Conservation (phyloP, 169 alveolate genomes). For the Nephromyces sp. region DNA sequence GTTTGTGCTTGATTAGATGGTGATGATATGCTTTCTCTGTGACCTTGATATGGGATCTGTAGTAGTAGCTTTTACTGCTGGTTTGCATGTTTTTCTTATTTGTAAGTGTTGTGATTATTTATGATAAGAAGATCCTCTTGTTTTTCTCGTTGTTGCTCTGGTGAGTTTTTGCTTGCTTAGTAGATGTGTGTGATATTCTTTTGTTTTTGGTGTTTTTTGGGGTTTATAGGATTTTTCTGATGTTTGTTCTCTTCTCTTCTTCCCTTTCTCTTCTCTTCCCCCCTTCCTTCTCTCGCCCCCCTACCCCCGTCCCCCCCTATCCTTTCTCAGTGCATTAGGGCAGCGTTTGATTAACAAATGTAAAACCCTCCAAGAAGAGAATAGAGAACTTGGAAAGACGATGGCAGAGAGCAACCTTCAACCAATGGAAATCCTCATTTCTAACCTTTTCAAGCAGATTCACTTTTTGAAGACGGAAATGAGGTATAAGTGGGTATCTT, state of each 20-base stretch:
- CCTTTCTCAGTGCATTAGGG: slow-evolving; percentile 38
- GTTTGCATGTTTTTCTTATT: too few relatives aligned
- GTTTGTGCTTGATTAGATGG: too few relatives aligned
- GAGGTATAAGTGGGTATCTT: too few relatives aligned
- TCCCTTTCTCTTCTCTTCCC: not conserved
- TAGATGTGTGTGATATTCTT: not conserved
- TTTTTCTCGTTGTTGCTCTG: too few relatives aligned
- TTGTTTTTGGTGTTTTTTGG: not conserved
- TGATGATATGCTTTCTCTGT: too few relatives aligned
- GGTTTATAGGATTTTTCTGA: not conserved
- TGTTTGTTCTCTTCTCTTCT: not conserved
- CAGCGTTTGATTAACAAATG: slow-evolving; percentile 50
- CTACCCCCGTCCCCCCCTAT: not conserved
- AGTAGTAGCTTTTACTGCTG: too few relatives aligned
- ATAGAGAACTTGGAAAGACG: slow-evolving; percentile 47
- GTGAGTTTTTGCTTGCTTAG: too few relatives aligned
- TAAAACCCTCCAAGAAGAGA: slow-evolving; percentile 47
- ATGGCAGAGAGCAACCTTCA: slow-evolving; percentile 37
- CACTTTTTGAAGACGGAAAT: slow-evolving; percentile 38
- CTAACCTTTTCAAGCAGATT: slow-evolving; percentile 37
- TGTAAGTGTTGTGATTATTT: too few relatives aligned
- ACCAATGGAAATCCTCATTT: slow-evolving; percentile 28
- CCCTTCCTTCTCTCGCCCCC: not conserved
- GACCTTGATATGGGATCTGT: too few relatives aligned
- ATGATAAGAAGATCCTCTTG: too few relatives aligned